Conservation (phyloP, 2,329 filamentous ascomycete species). For the Cladobotryum protrusum region DNA sequence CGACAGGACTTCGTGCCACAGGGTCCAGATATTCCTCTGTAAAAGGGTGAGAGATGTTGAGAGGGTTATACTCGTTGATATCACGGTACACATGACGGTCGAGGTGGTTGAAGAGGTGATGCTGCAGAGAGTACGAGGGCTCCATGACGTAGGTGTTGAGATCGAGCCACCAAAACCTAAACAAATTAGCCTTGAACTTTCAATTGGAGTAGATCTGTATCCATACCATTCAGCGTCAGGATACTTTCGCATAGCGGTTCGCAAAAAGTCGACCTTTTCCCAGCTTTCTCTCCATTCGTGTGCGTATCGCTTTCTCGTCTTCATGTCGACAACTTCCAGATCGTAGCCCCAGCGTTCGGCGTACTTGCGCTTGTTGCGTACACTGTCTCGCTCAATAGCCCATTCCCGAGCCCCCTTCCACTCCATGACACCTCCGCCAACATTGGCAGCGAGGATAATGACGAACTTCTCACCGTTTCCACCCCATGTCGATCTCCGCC, state of each 20-base stretch:
- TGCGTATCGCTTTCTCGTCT: constrained; percentile 95
- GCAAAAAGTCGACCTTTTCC: constrained; percentile 96
- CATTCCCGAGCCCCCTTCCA: constrained; percentile 97
- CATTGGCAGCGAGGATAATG: constrained; percentile 86
- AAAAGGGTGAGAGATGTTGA: constrained; percentile 85
- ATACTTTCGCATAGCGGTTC: constrained; percentile 85
- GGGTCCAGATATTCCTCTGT: constrained; percentile 69
- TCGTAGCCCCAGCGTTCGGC: constrained; percentile 86
- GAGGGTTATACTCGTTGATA: constrained; percentile 92
- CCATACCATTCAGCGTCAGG: constrained; percentile 93
- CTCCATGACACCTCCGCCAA: constrained; percentile 96
- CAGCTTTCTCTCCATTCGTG: constrained; percentile 99
- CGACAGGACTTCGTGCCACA: constrained; percentile 62
- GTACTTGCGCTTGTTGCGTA: constrained; percentile 92
- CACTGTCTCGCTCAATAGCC: constrained; percentile 95
- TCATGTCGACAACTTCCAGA: constrained; percentile 95
- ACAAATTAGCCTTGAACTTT: constrained; percentile 41
- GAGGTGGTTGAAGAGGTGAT: constrained; percentile 81
- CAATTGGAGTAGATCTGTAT: neutral
- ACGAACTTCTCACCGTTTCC: constrained; percentile 89
- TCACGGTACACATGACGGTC: constrained; percentile 76
- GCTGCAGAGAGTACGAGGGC: constrained; percentile 79
- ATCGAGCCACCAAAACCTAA: constrained; percentile 98
- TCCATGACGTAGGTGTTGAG: constrained; percentile 99
- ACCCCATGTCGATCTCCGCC: constrained; percentile 64